Conservation (phyloP, 225 moss, liverwort and hornwort genomes). For the Asterella californica region DNA sequence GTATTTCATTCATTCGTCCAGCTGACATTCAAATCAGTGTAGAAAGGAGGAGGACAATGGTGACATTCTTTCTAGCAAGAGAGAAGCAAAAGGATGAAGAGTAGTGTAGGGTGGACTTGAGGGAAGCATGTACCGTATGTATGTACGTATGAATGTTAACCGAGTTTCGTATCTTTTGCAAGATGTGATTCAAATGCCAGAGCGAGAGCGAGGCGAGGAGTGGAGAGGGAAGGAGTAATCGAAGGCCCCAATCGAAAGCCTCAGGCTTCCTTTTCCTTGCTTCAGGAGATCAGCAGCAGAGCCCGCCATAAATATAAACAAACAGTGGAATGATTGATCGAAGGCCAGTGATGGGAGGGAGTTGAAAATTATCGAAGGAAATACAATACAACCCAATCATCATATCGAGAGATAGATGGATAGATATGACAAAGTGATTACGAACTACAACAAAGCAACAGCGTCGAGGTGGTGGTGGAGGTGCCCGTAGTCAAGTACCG, state of each 20-base stretch:
- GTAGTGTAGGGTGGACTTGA: too few relatives aligned
- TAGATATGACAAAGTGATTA: constrained; percentile 3
- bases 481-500: neutral
- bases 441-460: neutral
- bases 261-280: neutral
- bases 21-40: too few relatives aligned
- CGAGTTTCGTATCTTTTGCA: neutral
- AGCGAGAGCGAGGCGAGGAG: too few relatives aligned
- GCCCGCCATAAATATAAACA: neutral
- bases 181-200: neutral
- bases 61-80: too few relatives aligned
- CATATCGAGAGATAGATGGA: neutral
- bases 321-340: neutral
- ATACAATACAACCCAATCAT: neutral
- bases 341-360: neutral
- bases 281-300: neutral
- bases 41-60: too few relatives aligned
- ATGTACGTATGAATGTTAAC: neutral
- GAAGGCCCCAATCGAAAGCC: neutral
- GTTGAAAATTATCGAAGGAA: neutral
- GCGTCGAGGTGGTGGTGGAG: neutral
- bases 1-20: too few relatives aligned
- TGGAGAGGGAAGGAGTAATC: neutral
- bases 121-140: neutral
- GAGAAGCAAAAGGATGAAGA: too few relatives aligned